Evolutionary conservation across 495 filamentous ascomycete genomes (phyloP), one percentile per base, ranked within the genome.

Genomic region (Trypethelium eluteriae): DNA sequence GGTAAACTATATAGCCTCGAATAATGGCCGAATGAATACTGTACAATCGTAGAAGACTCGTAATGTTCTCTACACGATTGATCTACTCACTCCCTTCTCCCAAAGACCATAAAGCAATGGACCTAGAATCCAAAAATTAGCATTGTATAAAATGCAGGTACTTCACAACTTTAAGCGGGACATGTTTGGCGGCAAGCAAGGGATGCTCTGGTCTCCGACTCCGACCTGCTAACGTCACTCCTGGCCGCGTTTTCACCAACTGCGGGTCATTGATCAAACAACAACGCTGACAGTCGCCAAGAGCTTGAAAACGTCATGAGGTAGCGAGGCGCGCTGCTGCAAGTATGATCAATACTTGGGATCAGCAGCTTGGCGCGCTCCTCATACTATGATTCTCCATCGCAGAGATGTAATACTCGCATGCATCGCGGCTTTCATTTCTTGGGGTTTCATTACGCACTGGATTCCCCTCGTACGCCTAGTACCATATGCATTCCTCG

Each of bases 381-480:
- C 50, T 59, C 69, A 67, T 69, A 87, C 76, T 81, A 96, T 94
- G 90, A 85, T 83, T 83, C 84, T 93, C 81, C 85, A 82, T 76
- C 83, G 83, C 79, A 86, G 86, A 82, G 82, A 94, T 83, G 80
- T 92, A 73, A 80, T 86, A 73, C 72, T 92, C 71, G 85, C 88
- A 70, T 83, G 83, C 72, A 76, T 90, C 70, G 84, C 82, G 74
- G 82, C 76, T 69, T 96, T 96, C 76, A 82, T 97, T 70, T 84
- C 91, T 69, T 97, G 92, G 92, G 90, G 89, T 32, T 86, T 89
- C 74, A 83, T 86, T 39, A 85, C 90, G 67, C 84, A 86, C 78
- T 94, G 89, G 88, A 78, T 89, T 72, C 92, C 93, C 10, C 71
- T 84, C 44, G 81, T 96, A 49, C 89, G 91, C 74, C 95, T 86